phyloP scores from a whole-genome alignment of 2,329 filamentous ascomycete species.

The Drechslerella dactyloides region DNA sequence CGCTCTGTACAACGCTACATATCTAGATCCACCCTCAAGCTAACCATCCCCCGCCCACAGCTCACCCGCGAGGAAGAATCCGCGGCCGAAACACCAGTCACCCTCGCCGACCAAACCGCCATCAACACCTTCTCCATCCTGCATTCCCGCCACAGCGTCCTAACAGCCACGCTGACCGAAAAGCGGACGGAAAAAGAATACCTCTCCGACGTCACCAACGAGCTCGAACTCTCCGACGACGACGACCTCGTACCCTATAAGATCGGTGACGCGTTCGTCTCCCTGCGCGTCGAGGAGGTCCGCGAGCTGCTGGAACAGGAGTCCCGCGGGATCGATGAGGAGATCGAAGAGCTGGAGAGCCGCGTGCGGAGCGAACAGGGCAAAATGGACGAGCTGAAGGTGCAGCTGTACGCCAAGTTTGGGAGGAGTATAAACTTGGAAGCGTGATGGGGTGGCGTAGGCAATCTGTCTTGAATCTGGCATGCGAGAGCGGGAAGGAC shows the following conservation, averaged over 20 bases:
- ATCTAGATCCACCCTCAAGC: neutral
- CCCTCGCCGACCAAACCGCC: constrained; percentile 96
- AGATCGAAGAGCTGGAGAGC: constrained; percentile 77
- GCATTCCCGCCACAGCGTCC: constrained; percentile 74
- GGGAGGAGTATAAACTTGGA: constrained; percentile 85
- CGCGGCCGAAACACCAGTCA: constrained; percentile 82
- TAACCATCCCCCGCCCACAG: constrained; percentile 61
- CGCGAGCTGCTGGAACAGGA: constrained; percentile 80
- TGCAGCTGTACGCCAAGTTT: constrained; percentile 90
- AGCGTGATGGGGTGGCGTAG: constrained; percentile 14
- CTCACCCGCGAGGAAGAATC: constrained; percentile 91
- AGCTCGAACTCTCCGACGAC: constrained; percentile 93
- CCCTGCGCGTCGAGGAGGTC: constrained; percentile 80
- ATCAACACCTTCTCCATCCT: constrained; percentile 97
- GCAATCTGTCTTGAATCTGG: neutral
- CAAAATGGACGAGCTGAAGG: constrained; percentile 88
- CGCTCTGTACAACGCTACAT: no score
- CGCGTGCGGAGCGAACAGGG: constrained; percentile 76
- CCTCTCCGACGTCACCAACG: constrained; percentile 86
- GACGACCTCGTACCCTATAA: constrained; percentile 96
- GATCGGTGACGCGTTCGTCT: constrained; percentile 94
- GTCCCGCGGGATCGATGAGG: constrained; percentile 74
- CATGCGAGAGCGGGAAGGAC: neutral
- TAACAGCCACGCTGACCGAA: constrained; percentile 19
- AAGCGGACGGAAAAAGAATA: constrained; percentile 93